A percentile compares a stretch with the other conserved stretches of the same genome.
phyloP scores from a whole-genome alignment of 129 eudicot species.

The Saussurea involucrata region DNA sequence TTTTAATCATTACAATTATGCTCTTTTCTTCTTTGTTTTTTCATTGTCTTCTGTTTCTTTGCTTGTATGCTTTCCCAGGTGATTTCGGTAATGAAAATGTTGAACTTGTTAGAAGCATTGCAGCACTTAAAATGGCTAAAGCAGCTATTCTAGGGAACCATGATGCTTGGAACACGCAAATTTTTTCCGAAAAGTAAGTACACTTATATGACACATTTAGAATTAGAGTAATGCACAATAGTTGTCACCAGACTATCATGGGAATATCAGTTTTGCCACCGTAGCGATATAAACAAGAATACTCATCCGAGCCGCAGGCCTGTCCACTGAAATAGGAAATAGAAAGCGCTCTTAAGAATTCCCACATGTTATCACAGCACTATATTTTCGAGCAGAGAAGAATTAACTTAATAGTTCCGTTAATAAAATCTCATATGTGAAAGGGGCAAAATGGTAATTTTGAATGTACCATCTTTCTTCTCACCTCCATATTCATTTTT shows the following conservation, averaged over 20 bases:
- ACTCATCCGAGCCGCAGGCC: too few relatives aligned
- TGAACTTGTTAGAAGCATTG: constrained; percentile 75
- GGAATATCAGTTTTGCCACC: not conserved
- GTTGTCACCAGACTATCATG: not conserved
- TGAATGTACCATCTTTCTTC: not conserved
- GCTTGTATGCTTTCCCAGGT: constrained; percentile 43
- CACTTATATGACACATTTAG: not conserved
- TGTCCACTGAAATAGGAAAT: too few relatives aligned
- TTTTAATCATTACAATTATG: not conserved
- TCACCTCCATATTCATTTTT: not conserved
- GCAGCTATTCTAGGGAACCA: constrained; percentile 89
- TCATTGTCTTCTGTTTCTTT: constrained; percentile 8
- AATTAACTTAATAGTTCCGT: not conserved
- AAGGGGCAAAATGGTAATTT: not conserved
- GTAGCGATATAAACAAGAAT: too few relatives aligned
- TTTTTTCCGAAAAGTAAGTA: constrained; percentile 59
- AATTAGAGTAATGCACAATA: not conserved
- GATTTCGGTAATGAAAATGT: constrained; percentile 91
- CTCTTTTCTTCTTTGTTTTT: constrained; percentile 13
- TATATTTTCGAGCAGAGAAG: not conserved
- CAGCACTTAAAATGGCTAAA: constrained; percentile 62
- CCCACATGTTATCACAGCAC: not conserved
- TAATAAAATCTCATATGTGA: not conserved
- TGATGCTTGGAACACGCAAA: constrained; percentile 76
- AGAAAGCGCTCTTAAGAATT: too few relatives aligned